Evolutionary conservation across 2,329 filamentous ascomycete species (phyloP).

Genomic region (Aspergillus ruber): DNA sequence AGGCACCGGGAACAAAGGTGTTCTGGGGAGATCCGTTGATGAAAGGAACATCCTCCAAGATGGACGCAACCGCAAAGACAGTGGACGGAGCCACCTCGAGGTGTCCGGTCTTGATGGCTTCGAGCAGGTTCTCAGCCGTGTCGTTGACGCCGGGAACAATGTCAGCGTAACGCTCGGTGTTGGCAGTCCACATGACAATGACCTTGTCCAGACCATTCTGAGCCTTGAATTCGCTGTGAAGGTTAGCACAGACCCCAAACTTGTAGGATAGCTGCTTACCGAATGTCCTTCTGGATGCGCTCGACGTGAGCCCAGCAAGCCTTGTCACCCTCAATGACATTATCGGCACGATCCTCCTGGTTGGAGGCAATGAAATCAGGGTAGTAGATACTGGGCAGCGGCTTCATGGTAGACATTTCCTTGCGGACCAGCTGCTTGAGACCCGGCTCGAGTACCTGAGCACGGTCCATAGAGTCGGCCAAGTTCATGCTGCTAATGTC

Average conservation of each 20-base stretch:
- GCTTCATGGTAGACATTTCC: conserved; percentile 83
- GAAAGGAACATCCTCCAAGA: conserved; percentile 84
- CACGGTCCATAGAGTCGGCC: conserved; percentile 88
- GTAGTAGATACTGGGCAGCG: conserved; percentile 94
- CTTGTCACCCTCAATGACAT: conserved; percentile 75
- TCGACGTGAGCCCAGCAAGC: conserved; percentile 84
- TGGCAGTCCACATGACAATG: conserved; percentile 96
- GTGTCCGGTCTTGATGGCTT: conserved; percentile 79
- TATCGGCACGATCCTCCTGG: conserved; percentile 94
- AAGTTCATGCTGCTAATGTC: conserved; percentile 91
- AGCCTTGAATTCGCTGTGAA: conserved; percentile 73
- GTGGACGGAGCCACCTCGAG: conserved; percentile 92
- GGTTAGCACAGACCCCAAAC: conserved; percentile 4
- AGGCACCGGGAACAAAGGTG: conserved; percentile 91
- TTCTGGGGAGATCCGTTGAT: conserved; percentile 99
- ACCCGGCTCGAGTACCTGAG: conserved; percentile 88
- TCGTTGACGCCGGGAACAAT: conserved; percentile 86
- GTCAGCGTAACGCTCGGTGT: conserved; percentile 94
- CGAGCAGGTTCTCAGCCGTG: conserved; percentile 87
- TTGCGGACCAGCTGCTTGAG: conserved; percentile 85
- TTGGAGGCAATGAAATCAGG: conserved; percentile 99
- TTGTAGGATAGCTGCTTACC: conserved; percentile 42
- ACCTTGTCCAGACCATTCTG: conserved; percentile 84
- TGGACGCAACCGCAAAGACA: conserved; percentile 89
- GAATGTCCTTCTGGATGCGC: conserved; percentile 86